phyloP scores from a whole-genome alignment of 2,329 filamentous ascomycete species.

The Colletotrichum karsti region DNA sequence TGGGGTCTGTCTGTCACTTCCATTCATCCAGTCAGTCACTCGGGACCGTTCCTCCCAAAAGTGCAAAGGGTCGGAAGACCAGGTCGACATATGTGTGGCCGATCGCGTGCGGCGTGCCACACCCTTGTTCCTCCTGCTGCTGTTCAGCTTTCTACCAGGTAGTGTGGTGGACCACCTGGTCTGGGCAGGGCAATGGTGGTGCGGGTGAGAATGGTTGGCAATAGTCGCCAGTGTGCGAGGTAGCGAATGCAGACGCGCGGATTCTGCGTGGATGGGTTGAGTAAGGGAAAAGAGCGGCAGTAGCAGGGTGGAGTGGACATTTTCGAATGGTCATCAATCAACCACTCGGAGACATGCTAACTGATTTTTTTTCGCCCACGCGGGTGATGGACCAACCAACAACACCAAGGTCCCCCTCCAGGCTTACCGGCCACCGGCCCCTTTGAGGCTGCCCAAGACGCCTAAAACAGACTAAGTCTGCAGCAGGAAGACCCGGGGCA shows the following conservation, averaged over 20 bases:
- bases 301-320: conserved; percentile 7
- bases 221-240: background rate
- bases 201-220: background rate
- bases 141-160: too few species aligned
- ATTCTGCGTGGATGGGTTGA: background rate
- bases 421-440: background rate
- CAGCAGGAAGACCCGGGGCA: background rate
- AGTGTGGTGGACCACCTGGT: background rate
- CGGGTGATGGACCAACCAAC: conserved; percentile 4
- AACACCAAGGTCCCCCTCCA: background rate
- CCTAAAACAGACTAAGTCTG: background rate
- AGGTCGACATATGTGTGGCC: background rate
- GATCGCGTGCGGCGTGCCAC: background rate
- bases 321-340: conserved; percentile 3
- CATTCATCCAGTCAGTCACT: background rate
- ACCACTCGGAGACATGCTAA: conserved; percentile 1
- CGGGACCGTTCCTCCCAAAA: background rate
- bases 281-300: conserved; percentile 3
- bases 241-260: background rate
- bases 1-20: background rate
- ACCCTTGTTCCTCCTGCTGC: background rate
- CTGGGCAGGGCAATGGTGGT: background rate
- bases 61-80: background rate
- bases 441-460: background rate
- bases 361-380: too few species aligned